Evolutionary conservation across 805 yeast species (phyloP), one percentile per base, ranked within the genome.

Genomic region (Metschnikowia chrysomelidarum): DNA sequence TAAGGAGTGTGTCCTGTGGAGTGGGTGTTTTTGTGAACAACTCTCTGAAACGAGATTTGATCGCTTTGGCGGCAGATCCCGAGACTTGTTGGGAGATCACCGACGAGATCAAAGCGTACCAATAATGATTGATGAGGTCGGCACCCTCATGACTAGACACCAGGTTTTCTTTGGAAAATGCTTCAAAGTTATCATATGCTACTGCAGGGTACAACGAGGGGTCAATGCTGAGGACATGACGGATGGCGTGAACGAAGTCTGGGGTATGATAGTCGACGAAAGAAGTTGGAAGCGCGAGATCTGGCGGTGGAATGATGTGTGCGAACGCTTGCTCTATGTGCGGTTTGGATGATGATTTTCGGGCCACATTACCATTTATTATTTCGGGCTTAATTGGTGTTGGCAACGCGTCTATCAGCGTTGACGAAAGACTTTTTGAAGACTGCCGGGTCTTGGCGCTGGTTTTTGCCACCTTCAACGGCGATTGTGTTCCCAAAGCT

Each of bases 1-100:
- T 54, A 0, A 53, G 53, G 4, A 69, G 45, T 2, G 83, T 67
- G 22, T 62, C 60, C 19, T 58, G 51, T 0, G 91, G 82, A 0
- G 73, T 59, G 0, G 93, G 88, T 31, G 69, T 59, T 2, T 30
- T 38, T 2, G 42, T 45, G 33, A 67, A 64, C 13, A 64, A 36
- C 13, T 52, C 51, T 17, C 40, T 41, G 36, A 85, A 71, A 45
- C 74, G 71, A 8, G 43, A 40, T 38, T 72, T 69, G 19, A 88
- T 84, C 1, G 88, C 71, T 7, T 51, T 56, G 0, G 96, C 96
- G 1, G 96, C 94, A 0, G 76, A 71, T 1, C 95, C 95, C 44
- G 85, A 78, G 8, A 85, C 75, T 53, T 84, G 93, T 55, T 85
- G 93, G 0, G 82, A 71, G 3, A 84, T 73, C 3, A 85, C 74